Base-by-base conservation (phyloP, 2,329 filamentous ascomycete genomes). In the Diplodia intermedia region DNA sequence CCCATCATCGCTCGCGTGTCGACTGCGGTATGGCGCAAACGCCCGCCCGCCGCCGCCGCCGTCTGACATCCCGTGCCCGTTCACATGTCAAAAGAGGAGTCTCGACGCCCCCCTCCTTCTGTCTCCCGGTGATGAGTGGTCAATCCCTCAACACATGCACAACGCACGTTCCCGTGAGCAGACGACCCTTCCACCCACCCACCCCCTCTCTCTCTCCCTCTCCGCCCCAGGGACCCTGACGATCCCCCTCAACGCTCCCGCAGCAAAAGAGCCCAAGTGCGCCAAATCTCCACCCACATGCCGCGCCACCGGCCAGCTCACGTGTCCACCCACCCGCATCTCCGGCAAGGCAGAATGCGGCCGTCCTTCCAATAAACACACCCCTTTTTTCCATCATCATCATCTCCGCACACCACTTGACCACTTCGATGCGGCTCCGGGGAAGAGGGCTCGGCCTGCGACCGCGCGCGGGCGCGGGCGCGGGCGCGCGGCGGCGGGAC, bases 91-190 rank as follows among this genome's bases (percentile, higher is more conserved):
- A 11, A 9, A 7, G 18, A 38, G 33, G 33, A 38, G 18, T 2
- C 33, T 36, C 11, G 9, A 8, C 14, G 15, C 40, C 18, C 15
- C 40, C 40, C 8, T 2, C 18, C 43, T 4, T 47, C 43, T n/a
- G 23, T 20, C 43, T 47, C 43, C 26, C 38, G 20, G 18, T 8
- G 14, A 14, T 20, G 18, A 63, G 31, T 63, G 60, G 60, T 38
- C 60, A 63, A 63, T 63, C 60, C 47, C 60, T 63, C 60, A 63
- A 63, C 60, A 63, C 60, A 63, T 63, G 60, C 60, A 63, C 43
- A 14, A 38, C 50, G 60, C 60, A 49, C 47, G 60, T 38, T 63
- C 43, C 60, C 60, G 60, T 52, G 60, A 38, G 43, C 60, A 63
- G 40, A 15, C 36, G 11, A 26, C 31, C 33, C 18, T 29, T 29